Evolutionary conservation across 148 eudicot species (phyloP).

Genomic region (Camellia granthamiana): DNA sequence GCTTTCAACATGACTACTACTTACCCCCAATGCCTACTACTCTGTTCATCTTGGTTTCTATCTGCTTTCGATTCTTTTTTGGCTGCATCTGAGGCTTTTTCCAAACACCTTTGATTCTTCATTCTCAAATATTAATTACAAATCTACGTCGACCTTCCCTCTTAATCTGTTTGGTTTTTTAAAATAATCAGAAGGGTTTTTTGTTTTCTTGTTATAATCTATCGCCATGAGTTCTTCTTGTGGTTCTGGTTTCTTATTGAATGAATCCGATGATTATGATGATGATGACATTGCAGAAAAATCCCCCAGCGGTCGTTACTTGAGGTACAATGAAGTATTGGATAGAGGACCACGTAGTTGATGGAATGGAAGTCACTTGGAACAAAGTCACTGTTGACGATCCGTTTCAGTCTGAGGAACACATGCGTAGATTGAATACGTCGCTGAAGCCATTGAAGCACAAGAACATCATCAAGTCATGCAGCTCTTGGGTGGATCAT

Average conservation of each 20-base stretch:
- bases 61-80: background rate
- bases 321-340: background rate
- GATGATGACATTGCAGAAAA: background rate
- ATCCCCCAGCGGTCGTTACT: background rate
- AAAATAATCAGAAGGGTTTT: background rate
- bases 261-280: background rate
- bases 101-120: background rate
- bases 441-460: no score
- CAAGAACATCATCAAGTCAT: no score
- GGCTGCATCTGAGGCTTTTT: background rate
- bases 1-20: background rate
- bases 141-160: background rate
- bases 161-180: background rate
- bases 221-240: no score
- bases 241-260: background rate
- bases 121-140: no score
- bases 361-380: no score
- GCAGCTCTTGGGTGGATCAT: no score
- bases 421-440: no score
- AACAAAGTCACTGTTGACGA: no score
- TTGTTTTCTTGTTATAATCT: background rate
- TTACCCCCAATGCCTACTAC: no score
- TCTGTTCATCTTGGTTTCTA: background rate
- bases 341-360: background rate
- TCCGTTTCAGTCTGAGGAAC: no score